Evolutionary conservation across 352 stramenopile species (phyloP).

Genomic region (Globisporangium viniferum): DNA sequence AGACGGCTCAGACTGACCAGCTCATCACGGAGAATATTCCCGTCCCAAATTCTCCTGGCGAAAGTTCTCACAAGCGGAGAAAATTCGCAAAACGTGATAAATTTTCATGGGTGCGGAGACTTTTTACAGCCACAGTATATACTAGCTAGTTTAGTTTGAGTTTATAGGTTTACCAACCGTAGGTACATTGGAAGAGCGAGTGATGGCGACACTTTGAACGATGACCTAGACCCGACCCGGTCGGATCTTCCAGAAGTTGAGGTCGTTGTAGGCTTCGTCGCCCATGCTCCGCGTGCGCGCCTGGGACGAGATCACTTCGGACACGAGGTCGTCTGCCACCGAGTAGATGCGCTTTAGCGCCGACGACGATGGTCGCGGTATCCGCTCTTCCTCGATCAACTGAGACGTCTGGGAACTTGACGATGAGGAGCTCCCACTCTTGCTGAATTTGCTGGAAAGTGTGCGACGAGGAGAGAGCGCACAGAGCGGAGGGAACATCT

Average conservation of each 20-base stretch:
- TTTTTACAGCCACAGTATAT: too few relatives aligned
- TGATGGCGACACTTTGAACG: not conserved
- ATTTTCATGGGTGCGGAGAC: too few relatives aligned
- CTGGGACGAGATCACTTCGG: conserved; percentile 48
- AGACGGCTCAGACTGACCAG: too few relatives aligned
- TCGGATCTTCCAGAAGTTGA: conserved; percentile 83
- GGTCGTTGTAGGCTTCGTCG: conserved; percentile 84
- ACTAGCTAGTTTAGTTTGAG: too few relatives aligned
- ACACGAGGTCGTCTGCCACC: conserved; percentile 38
- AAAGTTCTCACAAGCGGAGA: too few relatives aligned
- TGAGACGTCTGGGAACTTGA: not conserved
- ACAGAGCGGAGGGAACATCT: conserved; percentile 77
- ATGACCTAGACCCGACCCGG: conserved; percentile 31
- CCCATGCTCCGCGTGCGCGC: conserved; percentile 48
- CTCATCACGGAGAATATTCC: too few relatives aligned
- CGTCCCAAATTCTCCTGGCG: too few relatives aligned
- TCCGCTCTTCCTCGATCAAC: conserved; percentile 1
- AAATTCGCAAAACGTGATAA: too few relatives aligned
- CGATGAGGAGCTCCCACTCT: not conserved
- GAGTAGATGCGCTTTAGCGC: conserved; percentile 12
- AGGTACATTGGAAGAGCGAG: too few relatives aligned
- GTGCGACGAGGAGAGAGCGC: conserved; percentile 21
- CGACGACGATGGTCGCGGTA: conserved; percentile 9
- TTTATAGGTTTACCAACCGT: too few relatives aligned
- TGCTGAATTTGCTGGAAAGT: conserved; percentile 1